A percentile compares a stretch with the other conserved stretches of the same genome.
These are phyloP conservation scores for Ascocoryne sarcoides DNA, from an alignment of 2,329 filamentous ascomycete genomes.

Conservation along the genomic window DNA sequence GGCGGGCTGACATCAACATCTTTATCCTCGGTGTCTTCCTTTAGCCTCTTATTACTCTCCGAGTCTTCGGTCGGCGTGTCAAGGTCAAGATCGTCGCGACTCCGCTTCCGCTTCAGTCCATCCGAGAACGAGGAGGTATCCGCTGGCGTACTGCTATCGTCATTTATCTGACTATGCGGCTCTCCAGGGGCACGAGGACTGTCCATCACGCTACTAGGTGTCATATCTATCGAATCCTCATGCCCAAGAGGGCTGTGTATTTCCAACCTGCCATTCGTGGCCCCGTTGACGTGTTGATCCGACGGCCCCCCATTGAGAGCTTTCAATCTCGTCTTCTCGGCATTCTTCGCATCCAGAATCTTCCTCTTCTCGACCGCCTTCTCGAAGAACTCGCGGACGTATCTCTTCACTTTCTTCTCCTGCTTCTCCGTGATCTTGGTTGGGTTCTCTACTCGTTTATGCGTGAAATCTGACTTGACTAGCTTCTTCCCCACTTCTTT, in stretches of 20 bases:
- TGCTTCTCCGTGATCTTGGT: conserved; percentile 70
- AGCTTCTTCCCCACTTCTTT: conserved; percentile 77
- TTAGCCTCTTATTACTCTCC: conserved; percentile 24
- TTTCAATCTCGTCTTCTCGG: conserved; percentile 28
- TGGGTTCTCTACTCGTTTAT: conserved; percentile 76
- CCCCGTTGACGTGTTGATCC: conserved; percentile 4
- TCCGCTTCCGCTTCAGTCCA: conserved; percentile 47
- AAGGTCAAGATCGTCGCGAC: conserved; percentile 43
- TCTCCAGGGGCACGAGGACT: conserved; percentile 6
- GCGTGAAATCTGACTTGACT: conserved; percentile 85
- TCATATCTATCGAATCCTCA: conserved; percentile 22
- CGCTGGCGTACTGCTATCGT: too few relatives aligned
- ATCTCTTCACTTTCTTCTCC: conserved; percentile 71
- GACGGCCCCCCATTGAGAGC: conserved; percentile 23
- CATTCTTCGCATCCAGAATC: conserved; percentile 56
- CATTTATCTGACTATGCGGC: too few relatives aligned
- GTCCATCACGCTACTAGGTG: conserved; percentile 25
- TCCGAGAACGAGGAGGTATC: conserved; percentile 41
- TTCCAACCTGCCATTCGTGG: conserved; percentile 22
- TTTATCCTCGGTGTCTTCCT: conserved; percentile 20
- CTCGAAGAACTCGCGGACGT: conserved; percentile 78
- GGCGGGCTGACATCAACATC: conserved; percentile 8
- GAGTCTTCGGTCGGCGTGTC: conserved; percentile 13
- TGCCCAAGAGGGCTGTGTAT: conserved; percentile 28
- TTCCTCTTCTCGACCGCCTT: conserved; percentile 72